These are phyloP conservation scores for Ogataea zsoltii DNA, from an alignment of 805 yeast species.

Conservation along the genomic window DNA sequence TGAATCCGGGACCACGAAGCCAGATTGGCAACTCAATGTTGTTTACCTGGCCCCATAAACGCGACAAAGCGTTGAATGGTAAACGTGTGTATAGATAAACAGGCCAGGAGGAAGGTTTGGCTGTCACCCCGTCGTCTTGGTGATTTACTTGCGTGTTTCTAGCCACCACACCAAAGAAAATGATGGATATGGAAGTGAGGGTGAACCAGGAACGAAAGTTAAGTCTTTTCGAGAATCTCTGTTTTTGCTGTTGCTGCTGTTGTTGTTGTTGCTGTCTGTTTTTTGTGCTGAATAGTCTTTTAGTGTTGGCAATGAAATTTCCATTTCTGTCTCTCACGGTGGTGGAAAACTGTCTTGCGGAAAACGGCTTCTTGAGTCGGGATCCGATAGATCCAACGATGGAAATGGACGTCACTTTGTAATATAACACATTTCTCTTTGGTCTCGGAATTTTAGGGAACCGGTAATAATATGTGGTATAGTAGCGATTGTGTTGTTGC, in stretches of 20 bases:
- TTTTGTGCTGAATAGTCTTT: constrained; percentile 24
- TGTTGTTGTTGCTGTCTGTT: constrained; percentile 12
- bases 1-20: constrained; percentile 81
- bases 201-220: constrained; percentile 49
- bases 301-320: constrained; percentile 28
- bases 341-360: constrained; percentile 8
- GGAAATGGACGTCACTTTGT: constrained; percentile 31
- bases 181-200: constrained; percentile 50
- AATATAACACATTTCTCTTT: constrained; percentile 52
- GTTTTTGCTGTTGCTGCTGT: constrained; percentile 4
- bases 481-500: constrained; percentile 12
- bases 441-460: constrained; percentile 61
- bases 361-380: constrained; percentile 21
- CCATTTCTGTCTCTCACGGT: constrained; percentile 12
- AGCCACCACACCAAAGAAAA: constrained; percentile 55
- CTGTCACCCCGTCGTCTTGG: constrained; percentile 33
- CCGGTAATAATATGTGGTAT: constrained; percentile 33
- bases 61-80: constrained; percentile 86
- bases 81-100: constrained; percentile 85
- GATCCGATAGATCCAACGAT: constrained; percentile 25
- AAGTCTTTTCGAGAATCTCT: constrained; percentile 15
- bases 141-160: constrained; percentile 30
- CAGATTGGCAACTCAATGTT: constrained; percentile 81
- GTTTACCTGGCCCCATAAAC: constrained; percentile 94
- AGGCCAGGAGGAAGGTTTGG: constrained; percentile 80